Base-by-base conservation (phyloP, 768 basidiomycete species). In the Amanita muscaria region DNA sequence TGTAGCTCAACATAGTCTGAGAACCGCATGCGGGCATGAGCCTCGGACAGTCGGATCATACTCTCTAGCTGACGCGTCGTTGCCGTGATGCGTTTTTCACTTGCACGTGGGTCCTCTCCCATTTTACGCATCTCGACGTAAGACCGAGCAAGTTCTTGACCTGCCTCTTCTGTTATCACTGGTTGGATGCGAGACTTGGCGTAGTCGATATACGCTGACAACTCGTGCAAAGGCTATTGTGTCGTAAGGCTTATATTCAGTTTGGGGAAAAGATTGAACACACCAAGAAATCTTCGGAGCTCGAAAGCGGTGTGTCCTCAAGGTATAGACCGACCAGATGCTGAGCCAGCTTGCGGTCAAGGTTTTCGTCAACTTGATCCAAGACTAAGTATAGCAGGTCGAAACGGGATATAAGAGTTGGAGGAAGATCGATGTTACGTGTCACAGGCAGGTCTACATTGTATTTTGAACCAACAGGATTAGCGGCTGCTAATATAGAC, bases 11-110 rank as follows among this genome's bases (percentile, higher is more conserved):
- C 94, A 42, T 76, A 74, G n/a, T 80, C 72, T 15, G 84, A 85
- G 62, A 96, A 85, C 0, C 92, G 78, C 96, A 98, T 97, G 24
- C 93, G 76, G 3, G 96, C 93, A 59, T 99, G 96, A 1, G 87
- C 96, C 64, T 99, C 96, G 0, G 87, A 84, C 21, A 99, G 78
- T 4, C 93, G 85, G 56, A 99, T 96, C 80, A 99, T 88, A 53
- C 83, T 87, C 64, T 99, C 96, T 12, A 99, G 78, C 62, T 99
- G 94, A 39, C 96, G 79, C 0, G 96, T 98, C 24, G 96, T 98
- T 0, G 96, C 96, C 0, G 96, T 99, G 62, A 99, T 99, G 10
- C 94, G 81, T 59, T 88, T 88, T 63, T 98, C 94, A 48, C 76
- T 78, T 1, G 79, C 76, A 14, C 90, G 81, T 1, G 90, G 83